Evolutionary conservation across 192 early-diverging fungal species (phyloP), one percentile per base, ranked within the genome.

Genomic region (Linnemannia exigua): DNA sequence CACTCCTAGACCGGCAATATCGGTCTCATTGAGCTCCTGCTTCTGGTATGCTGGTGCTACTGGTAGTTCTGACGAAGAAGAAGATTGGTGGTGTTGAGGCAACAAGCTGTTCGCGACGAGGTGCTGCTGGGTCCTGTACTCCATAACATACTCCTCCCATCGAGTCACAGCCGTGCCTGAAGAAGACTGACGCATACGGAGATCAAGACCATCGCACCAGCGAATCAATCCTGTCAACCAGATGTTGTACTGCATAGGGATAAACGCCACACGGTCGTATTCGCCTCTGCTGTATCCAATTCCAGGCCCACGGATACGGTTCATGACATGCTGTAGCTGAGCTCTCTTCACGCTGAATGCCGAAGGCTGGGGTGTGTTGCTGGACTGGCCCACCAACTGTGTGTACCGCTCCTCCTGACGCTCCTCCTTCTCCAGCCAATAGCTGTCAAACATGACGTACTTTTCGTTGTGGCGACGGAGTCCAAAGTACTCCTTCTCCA

Each of bases 401-500:
- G 2, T 61, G 25, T 61, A 61, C 5, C 25, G 12, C 51, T 78
- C 54, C 25, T 79, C 67, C 54, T 72, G 70, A 33, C 33, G 52
- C 38, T 72, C 20, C 5, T 76, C 15, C 1, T 19, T 63, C 41
- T 79, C 44, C 14, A 47, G 0, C 70, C 78, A 79, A 25, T 52
- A 58, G 58, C 51, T 28, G 44, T 80, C 74, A 69, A 85, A 85
- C 35, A 41, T n/a, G 14, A 25, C 2, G 47, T 85, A 85, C 31
- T 85, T 85, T 41, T 85, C 83, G 37, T 73, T 51, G 22, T 85
- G 77, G 44, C 83, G 83, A 11, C 41, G 50, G 14, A 79, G 38
- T 22, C 83, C 83, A 77, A 88, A 79, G 66, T 86, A 88, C 51
- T 88, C 83, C 74, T 88, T 88, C 37, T 88, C 83, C 77, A 88